Conservation (phyloP, 2,329 filamentous ascomycete genomes). For the Calycina marina region DNA sequence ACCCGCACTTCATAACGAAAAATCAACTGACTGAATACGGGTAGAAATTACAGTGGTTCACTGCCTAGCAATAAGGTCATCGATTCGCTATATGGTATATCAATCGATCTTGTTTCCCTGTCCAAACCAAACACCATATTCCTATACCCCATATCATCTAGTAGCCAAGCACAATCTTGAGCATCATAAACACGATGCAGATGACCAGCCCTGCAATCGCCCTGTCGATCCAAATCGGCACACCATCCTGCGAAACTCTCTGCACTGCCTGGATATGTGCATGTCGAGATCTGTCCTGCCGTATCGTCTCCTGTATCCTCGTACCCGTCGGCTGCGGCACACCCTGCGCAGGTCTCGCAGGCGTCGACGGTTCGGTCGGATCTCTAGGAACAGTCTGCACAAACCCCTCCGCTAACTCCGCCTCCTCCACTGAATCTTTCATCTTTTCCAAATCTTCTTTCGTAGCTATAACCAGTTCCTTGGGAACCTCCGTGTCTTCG, state of each 20-base stretch:
- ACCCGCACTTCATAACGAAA: too few relatives aligned
- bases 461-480: slow-evolving; percentile 48
- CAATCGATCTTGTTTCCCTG: too few relatives aligned
- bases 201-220: slow-evolving; percentile 61
- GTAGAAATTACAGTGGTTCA: too few relatives aligned
- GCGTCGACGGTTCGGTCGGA: slow-evolving; percentile 12
- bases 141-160: background rate
- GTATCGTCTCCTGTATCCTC: background rate
- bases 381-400: slow-evolving; percentile 29
- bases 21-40: too few relatives aligned
- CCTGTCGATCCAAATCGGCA: slow-evolving; percentile 67
- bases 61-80: too few relatives aligned
- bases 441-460: slow-evolving; percentile 45
- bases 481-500: slow-evolving; percentile 30
- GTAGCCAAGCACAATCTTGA: slow-evolving; percentile 30
- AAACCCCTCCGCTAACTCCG: slow-evolving; percentile 41
- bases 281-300: background rate
- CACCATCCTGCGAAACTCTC: slow-evolving; percentile 27
- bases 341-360: slow-evolving; percentile 20
- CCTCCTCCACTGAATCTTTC: slow-evolving; percentile 15
- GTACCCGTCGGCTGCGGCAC: slow-evolving; percentile 22
- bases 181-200: slow-evolving; percentile 54
- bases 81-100: too few relatives aligned
- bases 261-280: background rate
- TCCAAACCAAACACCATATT: background rate